phyloP scores from a whole-genome alignment of 768 basidiomycete species.

The Sistotremastrum niveocremeum region DNA sequence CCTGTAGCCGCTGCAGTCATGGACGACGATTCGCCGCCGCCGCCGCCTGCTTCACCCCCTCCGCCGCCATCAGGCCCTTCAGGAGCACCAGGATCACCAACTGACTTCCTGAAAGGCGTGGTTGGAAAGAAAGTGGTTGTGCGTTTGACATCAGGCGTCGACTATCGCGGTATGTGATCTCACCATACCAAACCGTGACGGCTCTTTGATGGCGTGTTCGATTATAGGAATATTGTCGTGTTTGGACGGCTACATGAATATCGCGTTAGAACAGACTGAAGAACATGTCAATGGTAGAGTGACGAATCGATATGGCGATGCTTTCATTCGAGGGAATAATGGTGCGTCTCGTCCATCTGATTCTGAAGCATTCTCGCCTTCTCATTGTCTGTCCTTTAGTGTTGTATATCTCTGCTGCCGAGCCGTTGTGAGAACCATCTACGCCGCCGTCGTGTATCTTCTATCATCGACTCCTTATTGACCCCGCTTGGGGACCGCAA shows the following conservation, averaged over 20 bases:
- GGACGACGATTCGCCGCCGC: constrained; percentile 13
- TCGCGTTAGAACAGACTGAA: constrained; percentile 93
- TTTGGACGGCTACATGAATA: constrained; percentile 98
- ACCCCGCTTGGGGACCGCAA: too few relatives aligned
- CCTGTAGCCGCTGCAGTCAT: constrained; percentile 5
- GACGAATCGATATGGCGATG: constrained; percentile 87
- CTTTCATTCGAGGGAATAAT: constrained; percentile 91
- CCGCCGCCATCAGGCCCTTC: constrained; percentile 39
- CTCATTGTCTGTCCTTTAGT: constrained; percentile 26
- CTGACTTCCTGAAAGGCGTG: constrained; percentile 88
- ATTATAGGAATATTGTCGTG: constrained; percentile 79
- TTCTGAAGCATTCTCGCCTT: constrained; percentile 2
- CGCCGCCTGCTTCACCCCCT: constrained; percentile 17
- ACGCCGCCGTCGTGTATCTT: neutral
- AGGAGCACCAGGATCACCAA: constrained; percentile 61
- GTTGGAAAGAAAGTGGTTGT: constrained; percentile 95
- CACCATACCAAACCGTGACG: neutral
- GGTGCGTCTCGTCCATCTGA: constrained; percentile 29
- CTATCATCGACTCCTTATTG: too few relatives aligned
- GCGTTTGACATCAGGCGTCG: constrained; percentile 80
- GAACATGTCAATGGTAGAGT: constrained; percentile 83
- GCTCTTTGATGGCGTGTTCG: neutral
- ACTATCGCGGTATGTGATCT: constrained; percentile 63
- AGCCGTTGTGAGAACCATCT: constrained; percentile 27
- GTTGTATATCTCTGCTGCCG: constrained; percentile 67